Base-by-base conservation (phyloP, 495 filamentous ascomycete genomes). In the Cudoniella acicularis region DNA sequence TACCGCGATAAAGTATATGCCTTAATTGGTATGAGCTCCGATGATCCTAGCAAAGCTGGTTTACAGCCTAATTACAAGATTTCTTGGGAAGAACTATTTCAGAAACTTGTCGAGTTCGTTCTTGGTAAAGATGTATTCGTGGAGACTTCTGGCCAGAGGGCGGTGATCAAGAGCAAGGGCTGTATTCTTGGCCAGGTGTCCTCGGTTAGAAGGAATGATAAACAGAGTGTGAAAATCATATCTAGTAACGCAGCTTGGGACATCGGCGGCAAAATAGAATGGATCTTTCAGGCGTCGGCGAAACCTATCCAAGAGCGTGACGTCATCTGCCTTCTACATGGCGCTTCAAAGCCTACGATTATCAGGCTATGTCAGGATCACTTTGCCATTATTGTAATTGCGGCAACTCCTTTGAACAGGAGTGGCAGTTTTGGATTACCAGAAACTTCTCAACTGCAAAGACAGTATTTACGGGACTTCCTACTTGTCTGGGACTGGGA, bases 1-100 rank as follows among this genome's bases (percentile, higher is more conserved):
- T 51, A 10, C 49, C 68, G 61, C 26, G 69, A 75, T 55, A 75
- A 70, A 54, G 58, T 73, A 10, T 73, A 70, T 63, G 68, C 70
- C 30, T 61, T 73, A 22, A 63, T 69, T 27, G 70, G 70, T 13
- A 67, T 73, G 66, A 57, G 66, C 52, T 49, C 23, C 22, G 52
- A 59, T 55, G n/a, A 64, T 62, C 48, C 49, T 62, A 42, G 42
- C 48, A n/a, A n/a, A n/a, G 54, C 51, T 30, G 27, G 46, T 17
- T 49, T 66, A 25, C 42, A 10, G 45, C 64, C 66, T 30, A 27
- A 69, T 46, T 69, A 69, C 57, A 24, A 30, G 36, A 20, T 59
- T 46, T 51, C 66, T 30, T 66, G 60, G 64, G 36, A 62, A 36
- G 42, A 52, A 27, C 46, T 69, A 22, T 61, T 64, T n/a, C 27